Evolutionary conservation across 169 alveolate species (phyloP).

Genomic region (Cryptosporidium ryanae): DNA sequence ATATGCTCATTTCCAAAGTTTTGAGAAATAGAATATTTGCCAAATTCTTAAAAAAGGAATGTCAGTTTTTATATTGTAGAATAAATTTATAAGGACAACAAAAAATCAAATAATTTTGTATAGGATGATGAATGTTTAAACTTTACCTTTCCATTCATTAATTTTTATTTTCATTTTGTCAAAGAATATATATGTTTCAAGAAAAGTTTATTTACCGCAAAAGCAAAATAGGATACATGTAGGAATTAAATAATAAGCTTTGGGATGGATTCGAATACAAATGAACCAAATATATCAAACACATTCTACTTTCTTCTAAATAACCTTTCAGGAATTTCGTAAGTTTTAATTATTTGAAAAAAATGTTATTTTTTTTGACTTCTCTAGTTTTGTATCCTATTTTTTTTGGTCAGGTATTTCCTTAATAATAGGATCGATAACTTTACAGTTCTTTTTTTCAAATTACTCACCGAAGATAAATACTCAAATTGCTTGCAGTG

Average conservation of each 20-base stretch:
- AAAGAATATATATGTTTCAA: not conserved
- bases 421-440: conserved; percentile 75
- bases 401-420: conserved; percentile 80
- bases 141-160: conserved; percentile 53
- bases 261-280: conserved; percentile 17
- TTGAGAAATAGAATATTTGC: not conserved
- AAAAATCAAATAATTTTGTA: not conserved
- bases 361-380: not conserved
- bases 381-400: conserved; percentile 75
- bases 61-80: not conserved
- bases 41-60: not conserved
- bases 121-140: not conserved
- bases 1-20: not conserved
- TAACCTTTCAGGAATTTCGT: conserved; percentile 57
- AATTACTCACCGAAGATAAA: conserved; percentile 76
- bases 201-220: conserved; percentile 2
- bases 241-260: not conserved
- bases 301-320: conserved; percentile 43
- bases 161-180: conserved; percentile 17
- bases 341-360: conserved; percentile 9
- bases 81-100: not conserved
- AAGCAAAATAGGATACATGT: conserved; percentile 11
- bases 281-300: conserved; percentile 26
- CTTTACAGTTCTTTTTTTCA: conserved; percentile 70
- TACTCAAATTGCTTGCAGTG: conserved; percentile 75